Conservation (phyloP, 164 flowering plant species). For the Nymphaea colorata region DNA sequence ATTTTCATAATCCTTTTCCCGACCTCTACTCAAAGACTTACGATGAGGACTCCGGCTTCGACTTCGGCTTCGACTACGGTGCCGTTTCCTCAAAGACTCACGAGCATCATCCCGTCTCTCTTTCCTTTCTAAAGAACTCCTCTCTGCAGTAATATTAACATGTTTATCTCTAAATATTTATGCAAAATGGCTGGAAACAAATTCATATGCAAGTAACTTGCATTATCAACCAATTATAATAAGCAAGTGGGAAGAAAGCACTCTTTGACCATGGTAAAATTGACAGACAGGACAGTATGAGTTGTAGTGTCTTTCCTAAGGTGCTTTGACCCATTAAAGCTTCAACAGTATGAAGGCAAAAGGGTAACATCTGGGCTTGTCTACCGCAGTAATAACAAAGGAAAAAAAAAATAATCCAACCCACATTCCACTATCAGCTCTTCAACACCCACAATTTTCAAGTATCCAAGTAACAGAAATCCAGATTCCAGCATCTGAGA, state of each 20-base stretch:
- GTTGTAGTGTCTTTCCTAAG: background rate
- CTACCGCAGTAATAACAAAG: too few relatives aligned
- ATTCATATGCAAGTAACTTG: background rate
- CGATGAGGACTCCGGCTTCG: conserved; percentile 43
- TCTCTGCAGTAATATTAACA: conserved; percentile 30
- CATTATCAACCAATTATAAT: too few relatives aligned
- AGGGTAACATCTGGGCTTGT: too few relatives aligned
- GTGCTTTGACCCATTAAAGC: background rate
- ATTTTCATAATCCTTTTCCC: conserved; percentile 36
- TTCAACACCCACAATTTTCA: too few relatives aligned
- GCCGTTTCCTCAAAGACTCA: conserved; percentile 62
- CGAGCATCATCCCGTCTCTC: conserved; percentile 47
- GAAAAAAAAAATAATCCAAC: too few relatives aligned
- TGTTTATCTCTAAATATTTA: background rate
- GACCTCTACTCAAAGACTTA: conserved; percentile 40
- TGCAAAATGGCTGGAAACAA: background rate
- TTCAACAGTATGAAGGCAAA: too few relatives aligned
- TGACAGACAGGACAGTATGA: background rate
- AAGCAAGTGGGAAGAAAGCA: background rate
- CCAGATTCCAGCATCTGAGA: too few relatives aligned
- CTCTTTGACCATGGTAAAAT: background rate
- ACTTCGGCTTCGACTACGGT: conserved; percentile 55
- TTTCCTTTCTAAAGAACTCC: conserved; percentile 45
- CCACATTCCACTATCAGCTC: too few relatives aligned
- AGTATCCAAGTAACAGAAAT: too few relatives aligned